Evolutionary conservation across 306 rosid genomes (phyloP).

Genomic region (Vigna reflexopilosa): DNA sequence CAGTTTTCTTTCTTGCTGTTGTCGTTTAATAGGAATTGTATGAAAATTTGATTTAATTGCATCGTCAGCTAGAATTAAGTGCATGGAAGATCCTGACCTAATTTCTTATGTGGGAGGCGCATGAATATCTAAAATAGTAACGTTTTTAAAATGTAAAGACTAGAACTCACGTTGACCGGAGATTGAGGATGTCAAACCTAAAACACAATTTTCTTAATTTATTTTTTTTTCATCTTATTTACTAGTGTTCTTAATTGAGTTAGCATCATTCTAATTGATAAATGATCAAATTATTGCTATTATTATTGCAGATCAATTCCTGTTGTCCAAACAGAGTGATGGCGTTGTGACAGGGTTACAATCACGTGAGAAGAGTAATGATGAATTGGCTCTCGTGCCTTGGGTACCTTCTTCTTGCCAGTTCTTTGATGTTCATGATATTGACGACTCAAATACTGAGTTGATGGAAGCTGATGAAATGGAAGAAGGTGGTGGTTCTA

Average conservation of each 20-base stretch:
- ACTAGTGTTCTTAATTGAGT: background rate
- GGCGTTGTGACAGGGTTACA: slow-evolving; percentile 1
- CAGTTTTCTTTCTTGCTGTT: background rate
- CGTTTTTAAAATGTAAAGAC: background rate
- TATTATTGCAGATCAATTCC: slow-evolving; percentile 51
- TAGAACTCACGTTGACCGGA: background rate
- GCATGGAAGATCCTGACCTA: background rate
- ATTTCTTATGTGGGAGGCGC: background rate
- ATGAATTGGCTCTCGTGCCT: slow-evolving; percentile 70
- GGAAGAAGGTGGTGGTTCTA: slow-evolving; percentile 31
- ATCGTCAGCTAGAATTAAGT: no score
- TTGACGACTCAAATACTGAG: slow-evolving; percentile 9
- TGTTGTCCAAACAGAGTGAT: slow-evolving; percentile 43
- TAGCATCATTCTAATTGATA: background rate
- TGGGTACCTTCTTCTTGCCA: slow-evolving; percentile 60
- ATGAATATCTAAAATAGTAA: background rate
- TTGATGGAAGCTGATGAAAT: slow-evolving; percentile 65
- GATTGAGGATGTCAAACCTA: background rate
- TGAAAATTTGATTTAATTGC: background rate
- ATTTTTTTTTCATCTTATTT: background rate
- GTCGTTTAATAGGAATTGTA: background rate
- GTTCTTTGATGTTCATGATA: slow-evolving; percentile 3
- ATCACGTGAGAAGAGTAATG: slow-evolving; percentile 22
- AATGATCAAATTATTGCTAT: background rate
- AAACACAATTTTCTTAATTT: no score